Base-by-base conservation (phyloP, 73 alveolate genomes). In the Paramecium caudatum region DNA sequence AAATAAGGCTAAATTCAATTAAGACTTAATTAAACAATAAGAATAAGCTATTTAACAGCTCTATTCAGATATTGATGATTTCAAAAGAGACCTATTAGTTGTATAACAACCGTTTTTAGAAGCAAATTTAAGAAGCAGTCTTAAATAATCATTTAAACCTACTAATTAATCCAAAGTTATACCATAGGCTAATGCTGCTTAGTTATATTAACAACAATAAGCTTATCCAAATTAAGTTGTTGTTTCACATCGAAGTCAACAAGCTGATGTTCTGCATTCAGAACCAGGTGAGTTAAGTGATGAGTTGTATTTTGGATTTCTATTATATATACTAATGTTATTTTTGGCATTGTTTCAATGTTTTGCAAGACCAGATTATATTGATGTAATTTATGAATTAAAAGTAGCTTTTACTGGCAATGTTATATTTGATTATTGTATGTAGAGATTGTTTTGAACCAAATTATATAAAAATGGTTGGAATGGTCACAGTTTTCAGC, bases 321-420 rank as follows among this genome's bases (percentile, higher is more conserved):
- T 74, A 3, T 74, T 74, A 23, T 41, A 41, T 41, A 10, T 37
- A 3, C 12, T 74, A 7, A 41, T 36, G 62, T 15, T 45, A 1
- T 41, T 74, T 1, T 74, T 74, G 32, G 17, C 88, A 6, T 15
- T 39, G 19, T 41, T 74, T 17, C 12, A 74, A 41, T 74, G 88
- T 5, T 74, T 74, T 74, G 88, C 88, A 37, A 36, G 88, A 45
- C 88, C 88, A 41, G 88, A 63, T 68, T 74, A 74, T 74, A 34
- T 74, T 17, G 88, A 74, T 74, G 47, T 74, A 74, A 55, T 4
- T 12, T 55, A 10, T 43, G 12, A 17, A 23, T 19, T 55, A 55
- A 27, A 55, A 10, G 30, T 55, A 55, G 80, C 23, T 55, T 55
- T 16, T 74, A 74, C 43, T 74, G 43, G 88, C 47, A 13, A 45